phyloP scores from a whole-genome alignment of 2,329 filamentous ascomycete species.

The Colletotrichum aenigma region DNA sequence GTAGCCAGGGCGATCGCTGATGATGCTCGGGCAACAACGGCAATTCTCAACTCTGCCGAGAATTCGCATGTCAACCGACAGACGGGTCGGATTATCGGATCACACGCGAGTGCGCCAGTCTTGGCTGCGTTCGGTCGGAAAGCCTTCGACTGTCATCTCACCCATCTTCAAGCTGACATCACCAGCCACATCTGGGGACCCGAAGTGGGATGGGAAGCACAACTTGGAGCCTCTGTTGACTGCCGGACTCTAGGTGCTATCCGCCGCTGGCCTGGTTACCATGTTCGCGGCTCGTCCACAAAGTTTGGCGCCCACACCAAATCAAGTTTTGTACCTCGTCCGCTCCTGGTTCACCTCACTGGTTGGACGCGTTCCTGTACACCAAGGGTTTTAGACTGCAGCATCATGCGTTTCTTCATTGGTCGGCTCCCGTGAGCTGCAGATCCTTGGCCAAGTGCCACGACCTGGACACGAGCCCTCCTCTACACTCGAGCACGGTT shows the following conservation, averaged over 20 bases:
- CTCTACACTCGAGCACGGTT: background rate
- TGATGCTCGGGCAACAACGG: background rate
- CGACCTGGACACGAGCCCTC: constrained; percentile 18
- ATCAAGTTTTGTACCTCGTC: constrained; percentile 17
- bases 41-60: constrained; percentile 1
- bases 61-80: background rate
- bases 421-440: background rate
- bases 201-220: background rate
- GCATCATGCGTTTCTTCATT: background rate
- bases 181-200: background rate
- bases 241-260: background rate
- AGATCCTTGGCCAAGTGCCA: constrained; percentile 7
- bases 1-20: background rate
- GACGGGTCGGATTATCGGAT: background rate
- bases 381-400: constrained; percentile 8
- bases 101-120: background rate
- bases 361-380: constrained; percentile 20
- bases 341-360: background rate
- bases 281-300: background rate
- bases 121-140: background rate
- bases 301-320: background rate
- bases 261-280: background rate
- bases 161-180: background rate
- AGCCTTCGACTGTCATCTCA: background rate
- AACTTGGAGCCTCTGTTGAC: background rate